Evolutionary conservation across 2,329 filamentous ascomycete species (phyloP), one percentile per base, ranked within the genome.

Genomic region (Pseudocercospora fijiensis): DNA sequence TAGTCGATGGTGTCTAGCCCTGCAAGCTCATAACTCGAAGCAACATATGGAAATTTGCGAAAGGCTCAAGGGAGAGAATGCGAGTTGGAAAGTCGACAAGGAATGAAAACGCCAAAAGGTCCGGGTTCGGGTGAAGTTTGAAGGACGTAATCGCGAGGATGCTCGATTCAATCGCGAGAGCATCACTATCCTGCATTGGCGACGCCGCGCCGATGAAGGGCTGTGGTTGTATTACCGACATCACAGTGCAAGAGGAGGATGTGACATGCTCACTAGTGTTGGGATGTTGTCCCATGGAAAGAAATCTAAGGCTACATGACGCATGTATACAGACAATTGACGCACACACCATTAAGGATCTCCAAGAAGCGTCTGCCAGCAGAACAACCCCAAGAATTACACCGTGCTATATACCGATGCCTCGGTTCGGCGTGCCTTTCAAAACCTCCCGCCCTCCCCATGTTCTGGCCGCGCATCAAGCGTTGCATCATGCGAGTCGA

Each of bases 171-270:
- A 62, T 47, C 65, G 65, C 5, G 65, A 67, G 27, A 65, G 60
- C 37, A 63, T 67, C 27, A 65, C 61, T 52, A 57, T 67, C n/a
- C 37, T 65, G 47, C 43, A 65, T 28, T 63, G 63, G 65, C 49
- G 65, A 18, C 58, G 57, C 18, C 47, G 58, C 4, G 55, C 30
- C 1, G 45, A 33, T 0, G 60, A 65, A 30, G 65, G 63, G 2
- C 20, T 53, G 6, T 65, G 65, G 65, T 20, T 61, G n/a, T 67
- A 63, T 51, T 67, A 67, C 24, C 59, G 61, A 55, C 63, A 65
- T 18, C 26, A 18, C 5, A 47, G 53, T 9, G 61, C 63, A 11
- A 49, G 65, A 57, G 63, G 62, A 22, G 53, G 60, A 3, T 63
- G 63, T 9, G 60, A 67, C 22, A 62, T 33, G 8, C 47, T 58